Conservation (phyloP, 768 basidiomycete species). For the Thelephora ganbajun region DNA sequence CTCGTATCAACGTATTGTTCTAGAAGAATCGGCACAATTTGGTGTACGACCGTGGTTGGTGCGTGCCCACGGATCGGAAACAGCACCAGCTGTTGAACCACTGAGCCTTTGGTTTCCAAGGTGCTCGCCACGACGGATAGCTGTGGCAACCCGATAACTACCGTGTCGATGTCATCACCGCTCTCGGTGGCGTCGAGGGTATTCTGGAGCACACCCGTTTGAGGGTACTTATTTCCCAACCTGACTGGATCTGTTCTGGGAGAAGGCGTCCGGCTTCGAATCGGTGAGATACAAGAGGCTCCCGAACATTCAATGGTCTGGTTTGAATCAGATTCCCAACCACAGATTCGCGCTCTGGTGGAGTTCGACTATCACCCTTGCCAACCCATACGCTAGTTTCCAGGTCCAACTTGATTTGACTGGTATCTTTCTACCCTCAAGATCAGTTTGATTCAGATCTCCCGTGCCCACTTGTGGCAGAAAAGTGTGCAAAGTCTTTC, state of each 20-base stretch:
- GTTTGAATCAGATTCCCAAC: too few species aligned
- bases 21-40: slow-evolving; percentile 97
- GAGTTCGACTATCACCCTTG: slow-evolving; percentile 98
- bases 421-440: slow-evolving; percentile 92
- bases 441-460: slow-evolving; percentile 98
- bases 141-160: slow-evolving; percentile 97
- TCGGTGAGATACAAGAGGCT: slow-evolving; percentile 94
- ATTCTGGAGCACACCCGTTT: slow-evolving; percentile 96
- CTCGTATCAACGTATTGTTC: slow-evolving; percentile 97
- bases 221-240: slow-evolving; percentile 97
- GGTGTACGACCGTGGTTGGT: slow-evolving; percentile 98
- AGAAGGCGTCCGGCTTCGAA: slow-evolving; percentile 94
- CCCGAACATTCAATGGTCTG: slow-evolving; percentile 96
- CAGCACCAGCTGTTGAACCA: slow-evolving; percentile 90
- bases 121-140: slow-evolving; percentile 74
- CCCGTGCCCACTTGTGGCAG: slow-evolving; percentile 99
- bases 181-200: slow-evolving; percentile 89
- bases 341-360: slow-evolving; percentile 99
- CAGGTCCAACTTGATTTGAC: slow-evolving; percentile 98
- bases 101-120: slow-evolving; percentile 27
- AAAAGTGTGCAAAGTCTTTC: slow-evolving; percentile 57
- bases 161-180: slow-evolving; percentile 97
- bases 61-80: slow-evolving; percentile 97
- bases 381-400: slow-evolving; percentile 99
- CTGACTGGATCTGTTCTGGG: slow-evolving; percentile 98